Evolutionary conservation across 1,284 basidiomycete genomes (phyloP).

Genomic region (Peniophora sp.): DNA sequence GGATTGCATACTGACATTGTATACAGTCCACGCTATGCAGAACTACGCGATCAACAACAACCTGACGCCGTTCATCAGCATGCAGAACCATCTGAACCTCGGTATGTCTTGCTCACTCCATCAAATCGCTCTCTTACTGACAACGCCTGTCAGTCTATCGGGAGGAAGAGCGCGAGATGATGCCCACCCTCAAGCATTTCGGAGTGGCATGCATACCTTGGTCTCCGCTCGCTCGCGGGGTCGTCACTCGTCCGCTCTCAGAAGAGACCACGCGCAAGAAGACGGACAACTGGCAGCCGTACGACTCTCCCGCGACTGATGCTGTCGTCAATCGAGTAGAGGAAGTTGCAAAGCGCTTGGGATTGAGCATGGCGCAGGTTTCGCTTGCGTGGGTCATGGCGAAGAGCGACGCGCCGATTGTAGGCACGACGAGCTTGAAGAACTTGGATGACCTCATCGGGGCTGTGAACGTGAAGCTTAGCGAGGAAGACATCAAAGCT

Average conservation of each 20-base stretch:
- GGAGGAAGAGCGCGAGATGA: slow-evolving; percentile 11
- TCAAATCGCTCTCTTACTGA: too few species aligned
- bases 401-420: slow-evolving; percentile 27
- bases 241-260: slow-evolving; percentile 23
- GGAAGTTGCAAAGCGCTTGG: slow-evolving; percentile 25
- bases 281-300: too few species aligned
- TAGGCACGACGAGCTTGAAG: slow-evolving; percentile 28
- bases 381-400: slow-evolving; percentile 26
- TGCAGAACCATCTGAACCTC: slow-evolving; percentile 28
- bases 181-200: slow-evolving; percentile 8
- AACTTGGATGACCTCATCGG: slow-evolving; percentile 25
- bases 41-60: slow-evolving; percentile 22
- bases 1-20: neutral
- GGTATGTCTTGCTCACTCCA: too few species aligned
- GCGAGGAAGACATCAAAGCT: neutral
- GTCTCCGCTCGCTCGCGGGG: slow-evolving; percentile 30
- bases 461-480: neutral
- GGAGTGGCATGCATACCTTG: slow-evolving; percentile 25
- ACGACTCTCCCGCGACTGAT: neutral
- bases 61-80: slow-evolving; percentile 29
- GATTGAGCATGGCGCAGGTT: slow-evolving; percentile 30
- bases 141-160: slow-evolving; percentile 1
- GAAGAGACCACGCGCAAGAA: too few species aligned
- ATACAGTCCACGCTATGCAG: slow-evolving; percentile 20
- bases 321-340: slow-evolving; percentile 22